Evolutionary conservation across 169 alveolate species (phyloP), one percentile per base, ranked within the genome.

Genomic region (Plasmodium gonderi): DNA sequence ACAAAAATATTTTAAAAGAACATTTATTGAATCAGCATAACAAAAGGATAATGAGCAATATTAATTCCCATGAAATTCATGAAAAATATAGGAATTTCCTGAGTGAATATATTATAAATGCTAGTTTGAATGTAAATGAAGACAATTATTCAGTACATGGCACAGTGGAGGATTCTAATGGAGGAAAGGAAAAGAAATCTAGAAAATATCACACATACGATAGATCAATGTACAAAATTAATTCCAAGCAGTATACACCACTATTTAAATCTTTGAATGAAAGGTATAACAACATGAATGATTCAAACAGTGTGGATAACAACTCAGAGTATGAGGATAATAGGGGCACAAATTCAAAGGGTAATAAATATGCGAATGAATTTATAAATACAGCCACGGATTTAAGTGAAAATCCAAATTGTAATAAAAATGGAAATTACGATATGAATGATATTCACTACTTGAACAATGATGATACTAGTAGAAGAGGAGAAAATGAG

Each of bases 21-120:
- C 44, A 51, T 33, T 65, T 87, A n/a, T 74, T 49, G 4, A 54
- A 29, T 36, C 77, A 74, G 68, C 65, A 54, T 49, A 75, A 38
- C 29, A 75, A 60, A 44, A 26, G 36, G 4, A 1, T 33, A 12
- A 68, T 44, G 8, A 47, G 38, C 40, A 60, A 75, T 78, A 74
- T 26, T 29, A 75, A 75, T 29, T 8, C 47, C 8, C 42, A 20
- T 12, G 87, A 51, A 2, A n/a, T 40, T 47, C 7, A 26, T 4
- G 80, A 87, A 12, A 87, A 60, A 78, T 36, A 87, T 87, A 75
- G n/a, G 47, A 74, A 87, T 40, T 87, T 14, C 45, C 26, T 75
- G 49, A 51, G 54, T 33, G 79, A 76, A 11, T 51, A 31, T 38
- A 29, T 76, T 36, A 23, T 54, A 0, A 75, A 87, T 75, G 79